Evolutionary conservation across 345 rosid species (phyloP), one percentile per base, ranked within the genome.

Genomic region (Euclidium syriacum): DNA sequence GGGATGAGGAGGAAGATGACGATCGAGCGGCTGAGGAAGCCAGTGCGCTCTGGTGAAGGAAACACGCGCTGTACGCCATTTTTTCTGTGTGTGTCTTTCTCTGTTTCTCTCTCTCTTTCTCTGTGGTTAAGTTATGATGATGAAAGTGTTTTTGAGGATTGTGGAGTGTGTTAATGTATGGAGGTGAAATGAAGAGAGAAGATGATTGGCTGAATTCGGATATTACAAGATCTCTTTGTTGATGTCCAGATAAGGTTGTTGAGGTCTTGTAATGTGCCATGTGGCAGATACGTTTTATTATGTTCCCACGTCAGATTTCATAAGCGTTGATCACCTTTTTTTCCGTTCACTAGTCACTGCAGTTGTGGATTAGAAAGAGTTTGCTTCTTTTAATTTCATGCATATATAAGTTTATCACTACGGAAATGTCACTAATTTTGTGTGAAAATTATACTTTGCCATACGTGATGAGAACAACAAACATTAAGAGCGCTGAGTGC

Each of bases 21-120:
- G 70, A 64, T 71, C 65, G 30, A 18, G 75, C 62, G 6, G 81
- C 58, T 7, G 90, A 64, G 19, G 84, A 74, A 42, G 94, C 73
- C 49, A 81, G 86, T 22, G 87, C 80, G 42, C 76, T 75, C 78
- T 79, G 88, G 80, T 85, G 95, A 74, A 85, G 80, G 94, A 92
- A 89, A 78, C 96, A 86, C 29, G 95, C 63, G 3, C 91, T 80
- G 47, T 89, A 83, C 8, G 96, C 96, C 98, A 92, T 92, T 73
- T 11, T 63, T 7, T 9, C 26, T 20, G 6, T 34, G 26, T 53
- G 16, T 29, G 4, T 35, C 5, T n/a, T n/a, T 47, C 6, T 58
- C 27, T 34, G 4, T 51, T 16, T 44, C 11, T 14, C 34, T 70
- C 16, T 46, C 5, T 32, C 12, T 14, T 15, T 47, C 53, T 27